Evolutionary conservation across 306 rosid species (phyloP), one percentile per base, ranked within the genome.

Genomic region (Calophaca sinica): DNA sequence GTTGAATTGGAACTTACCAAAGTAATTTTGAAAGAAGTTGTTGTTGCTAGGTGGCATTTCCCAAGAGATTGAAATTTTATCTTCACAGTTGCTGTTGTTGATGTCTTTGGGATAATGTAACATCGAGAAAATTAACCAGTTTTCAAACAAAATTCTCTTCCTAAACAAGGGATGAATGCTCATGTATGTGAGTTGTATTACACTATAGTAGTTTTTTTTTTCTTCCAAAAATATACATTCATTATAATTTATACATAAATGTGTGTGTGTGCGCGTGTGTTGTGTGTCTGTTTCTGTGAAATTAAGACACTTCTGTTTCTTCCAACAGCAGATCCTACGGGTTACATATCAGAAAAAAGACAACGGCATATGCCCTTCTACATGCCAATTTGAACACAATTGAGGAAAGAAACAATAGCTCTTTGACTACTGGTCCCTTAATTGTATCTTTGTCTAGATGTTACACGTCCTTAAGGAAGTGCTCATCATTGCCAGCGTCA

Each of bases 291-390:
- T 2, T 33, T 33, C 2, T 63, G 35, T 44, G 74, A 66, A 80
- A 38, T 44, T 59, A 38, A 57, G 70, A 36, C 42, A 61, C 42
- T 13, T 12, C 39, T 69, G 49, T 59, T 78, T 66, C 51, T 6
- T 54, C 78, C 76, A 72, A 42, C 84, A 81, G 87, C 73, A 64
- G 67, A 72, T 85, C 74, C 50, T 57, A 64, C 9, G 75, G 80
- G 73, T 75, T 66, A 81, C 86, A 82, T 45, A 35, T 72, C 84
- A 64, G 86, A 69, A 83, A 63, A 68, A 71, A 28, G 29, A 64
- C 62, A 35, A 33, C 48, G n/a, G 73, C 55, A 11, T 70, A 53
- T 62, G 63, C 83, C 55, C 73, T 75, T 70, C 74, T 65, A 67
- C 58, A 51, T 15, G 67, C 81, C 72, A 82, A 81, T 57, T 70